Evolutionary conservation across 108 stramenopile genomes (phyloP).

Genomic region (Nitzschia sp.): DNA sequence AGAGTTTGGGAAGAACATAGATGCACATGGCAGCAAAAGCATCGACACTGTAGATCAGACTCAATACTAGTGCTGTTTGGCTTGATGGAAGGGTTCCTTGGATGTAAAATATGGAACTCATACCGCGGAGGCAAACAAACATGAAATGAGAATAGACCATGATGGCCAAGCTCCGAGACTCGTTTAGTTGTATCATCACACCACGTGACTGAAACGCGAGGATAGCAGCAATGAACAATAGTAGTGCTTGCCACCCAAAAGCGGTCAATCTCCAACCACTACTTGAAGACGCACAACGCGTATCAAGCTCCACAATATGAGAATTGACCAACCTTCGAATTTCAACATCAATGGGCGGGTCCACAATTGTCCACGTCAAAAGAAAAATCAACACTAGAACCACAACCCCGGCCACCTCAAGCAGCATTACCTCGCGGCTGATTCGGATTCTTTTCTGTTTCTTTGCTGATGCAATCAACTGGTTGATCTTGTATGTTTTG

Average conservation of each 20-base stretch:
- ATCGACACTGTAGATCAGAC: conserved; percentile 26
- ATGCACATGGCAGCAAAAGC: conserved; percentile 22
- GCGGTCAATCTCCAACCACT: conserved; percentile 10
- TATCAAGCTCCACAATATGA: background rate
- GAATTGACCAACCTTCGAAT: background rate
- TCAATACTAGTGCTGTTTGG: conserved; percentile 12
- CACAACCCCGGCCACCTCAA: conserved; percentile 13
- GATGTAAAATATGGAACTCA: conserved; percentile 9
- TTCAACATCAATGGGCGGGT: conserved; percentile 11
- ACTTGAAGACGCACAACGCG: conserved; percentile 18
- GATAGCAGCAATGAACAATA: conserved; percentile 35
- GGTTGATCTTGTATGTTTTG: conserved; percentile 43
- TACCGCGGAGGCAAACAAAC: conserved; percentile 21
- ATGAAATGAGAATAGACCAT: conserved; percentile 43
- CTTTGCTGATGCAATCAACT: conserved; percentile 18
- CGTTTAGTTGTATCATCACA: conserved; percentile 23
- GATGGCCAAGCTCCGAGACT: conserved; percentile 31
- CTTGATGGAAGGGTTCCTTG: conserved; percentile 10
- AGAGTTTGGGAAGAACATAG: conserved; percentile 24
- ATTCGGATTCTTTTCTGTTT: conserved; percentile 34
- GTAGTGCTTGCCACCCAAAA: conserved; percentile 25
- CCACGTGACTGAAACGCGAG: conserved; percentile 38
- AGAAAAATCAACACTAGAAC: conserved; percentile 18
- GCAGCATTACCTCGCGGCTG: conserved; percentile 13
- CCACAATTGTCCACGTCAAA: conserved; percentile 24